A percentile compares a stretch with the other conserved stretches of the same genome.
Conservation (phyloP, 257 asterid genomes). For the Lantana camara region DNA sequence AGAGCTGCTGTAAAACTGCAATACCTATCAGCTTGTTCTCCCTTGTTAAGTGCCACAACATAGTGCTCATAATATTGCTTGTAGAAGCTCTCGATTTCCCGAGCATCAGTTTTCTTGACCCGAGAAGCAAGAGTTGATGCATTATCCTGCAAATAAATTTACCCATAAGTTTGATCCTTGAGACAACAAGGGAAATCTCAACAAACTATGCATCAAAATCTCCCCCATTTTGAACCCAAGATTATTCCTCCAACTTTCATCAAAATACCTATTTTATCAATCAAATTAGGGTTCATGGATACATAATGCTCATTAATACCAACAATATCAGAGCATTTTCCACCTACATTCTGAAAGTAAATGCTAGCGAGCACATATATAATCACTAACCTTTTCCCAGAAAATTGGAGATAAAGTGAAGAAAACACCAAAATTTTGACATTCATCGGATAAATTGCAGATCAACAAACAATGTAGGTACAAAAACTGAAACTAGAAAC, state of each 20-base stretch:
- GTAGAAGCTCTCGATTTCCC: conserved; percentile 97
- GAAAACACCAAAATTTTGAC: not conserved
- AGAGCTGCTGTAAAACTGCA: conserved; percentile 9
- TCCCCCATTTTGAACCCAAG: too few relatives aligned
- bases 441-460: not conserved
- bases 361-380: conserved; percentile 1
- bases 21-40: conserved; percentile 95
- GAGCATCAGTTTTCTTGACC: conserved; percentile 91
- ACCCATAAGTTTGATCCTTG: conserved; percentile 13
- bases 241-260: too few relatives aligned
- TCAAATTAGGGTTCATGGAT: too few relatives aligned
- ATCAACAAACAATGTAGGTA: not conserved
- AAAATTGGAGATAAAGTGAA: not conserved
- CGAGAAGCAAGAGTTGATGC: conserved; percentile 81
- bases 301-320: too few relatives aligned
- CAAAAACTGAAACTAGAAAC: not conserved
- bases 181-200: conserved; percentile 2
- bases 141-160: conserved; percentile 64
- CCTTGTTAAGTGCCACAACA: conserved; percentile 90
- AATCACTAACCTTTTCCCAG: not conserved
- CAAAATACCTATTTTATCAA: too few relatives aligned
- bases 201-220: not conserved
- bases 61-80: conserved; percentile 93
- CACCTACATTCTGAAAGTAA: not conserved
- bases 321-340: not conserved